These are phyloP conservation scores for Salvia hispanica DNA, from an alignment of 257 asterid genomes.

Conservation along the genomic window DNA sequence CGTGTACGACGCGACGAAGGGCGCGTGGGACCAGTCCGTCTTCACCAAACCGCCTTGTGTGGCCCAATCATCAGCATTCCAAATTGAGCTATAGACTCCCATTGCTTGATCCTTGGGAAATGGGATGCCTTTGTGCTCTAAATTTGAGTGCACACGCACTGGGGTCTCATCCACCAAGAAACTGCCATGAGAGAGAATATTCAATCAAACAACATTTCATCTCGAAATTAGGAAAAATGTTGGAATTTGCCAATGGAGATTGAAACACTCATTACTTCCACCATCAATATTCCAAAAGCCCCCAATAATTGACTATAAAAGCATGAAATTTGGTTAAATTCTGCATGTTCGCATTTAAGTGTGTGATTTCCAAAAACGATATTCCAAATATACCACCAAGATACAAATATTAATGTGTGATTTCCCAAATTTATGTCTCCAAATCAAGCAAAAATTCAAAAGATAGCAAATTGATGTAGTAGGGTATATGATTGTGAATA, in stretches of 20 bases:
- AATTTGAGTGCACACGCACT: slow-evolving; percentile 68
- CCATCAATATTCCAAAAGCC: too few species aligned
- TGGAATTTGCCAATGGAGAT: too few species aligned
- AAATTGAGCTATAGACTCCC: slow-evolving; percentile 86
- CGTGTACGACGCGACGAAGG: slow-evolving; percentile 66
- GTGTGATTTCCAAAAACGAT: too few species aligned
- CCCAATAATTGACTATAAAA: too few species aligned
- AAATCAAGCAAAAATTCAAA: neutral
- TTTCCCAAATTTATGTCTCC: too few species aligned
- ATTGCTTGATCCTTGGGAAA: slow-evolving; percentile 82
- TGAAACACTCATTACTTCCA: too few species aligned
- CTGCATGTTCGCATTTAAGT: too few species aligned
- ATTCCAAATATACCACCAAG: too few species aligned
- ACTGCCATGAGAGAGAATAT: slow-evolving; percentile 34
- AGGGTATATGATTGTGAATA: slow-evolving; percentile 19
- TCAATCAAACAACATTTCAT: neutral
- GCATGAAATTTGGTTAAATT: too few species aligned
- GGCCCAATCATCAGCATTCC: slow-evolving; percentile 98
- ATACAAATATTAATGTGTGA: too few species aligned
- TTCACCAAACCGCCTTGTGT: slow-evolving; percentile 85
- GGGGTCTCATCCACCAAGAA: slow-evolving; percentile 90
- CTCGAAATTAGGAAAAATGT: neutral
- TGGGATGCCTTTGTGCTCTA: slow-evolving; percentile 78
- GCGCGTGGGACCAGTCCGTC: slow-evolving; percentile 88
- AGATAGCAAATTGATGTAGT: neutral